These are phyloP conservation scores for Candida namnaoensis DNA, from an alignment of 805 yeast species.

Conservation along the genomic window DNA sequence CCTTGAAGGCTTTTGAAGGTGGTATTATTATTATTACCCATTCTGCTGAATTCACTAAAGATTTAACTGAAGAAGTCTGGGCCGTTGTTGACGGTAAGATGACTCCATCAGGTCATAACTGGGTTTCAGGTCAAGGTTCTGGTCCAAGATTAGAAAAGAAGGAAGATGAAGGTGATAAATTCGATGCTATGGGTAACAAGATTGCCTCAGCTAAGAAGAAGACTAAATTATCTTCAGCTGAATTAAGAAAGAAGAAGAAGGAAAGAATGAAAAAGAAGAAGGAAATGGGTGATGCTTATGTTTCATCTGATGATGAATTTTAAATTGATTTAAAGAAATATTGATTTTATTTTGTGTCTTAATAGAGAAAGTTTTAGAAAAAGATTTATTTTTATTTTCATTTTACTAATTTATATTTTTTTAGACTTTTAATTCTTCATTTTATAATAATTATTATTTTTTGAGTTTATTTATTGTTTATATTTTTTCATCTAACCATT, in stretches of 20 bases:
- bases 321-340: constrained; percentile 26
- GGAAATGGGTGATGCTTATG: constrained; percentile 99
- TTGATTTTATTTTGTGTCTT: no score
- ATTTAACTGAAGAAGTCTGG: constrained; percentile 99
- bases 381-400: no score
- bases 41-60: constrained; percentile 99
- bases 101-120: constrained; percentile 99
- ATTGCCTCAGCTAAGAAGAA: constrained; percentile 93
- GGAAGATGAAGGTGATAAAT: constrained; percentile 94
- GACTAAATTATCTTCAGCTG: constrained; percentile 97
- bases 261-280: constrained; percentile 99
- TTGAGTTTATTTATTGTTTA: no score
- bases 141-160: constrained; percentile 99
- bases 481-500: no score
- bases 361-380: no score
- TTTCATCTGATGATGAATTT: constrained; percentile 89
- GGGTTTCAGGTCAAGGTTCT: constrained; percentile 99
- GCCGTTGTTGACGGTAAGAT: constrained; percentile 96
- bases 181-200: constrained; percentile 99
- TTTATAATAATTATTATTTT: no score
- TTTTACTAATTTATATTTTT: no score
- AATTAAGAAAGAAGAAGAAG: constrained; percentile 99
- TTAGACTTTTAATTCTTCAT: no score
- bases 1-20: constrained; percentile 98
- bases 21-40: constrained; percentile 99